These are phyloP conservation scores for Sclerotinia minor DNA, from an alignment of 2,329 filamentous ascomycete genomes.

Conservation along the genomic window DNA sequence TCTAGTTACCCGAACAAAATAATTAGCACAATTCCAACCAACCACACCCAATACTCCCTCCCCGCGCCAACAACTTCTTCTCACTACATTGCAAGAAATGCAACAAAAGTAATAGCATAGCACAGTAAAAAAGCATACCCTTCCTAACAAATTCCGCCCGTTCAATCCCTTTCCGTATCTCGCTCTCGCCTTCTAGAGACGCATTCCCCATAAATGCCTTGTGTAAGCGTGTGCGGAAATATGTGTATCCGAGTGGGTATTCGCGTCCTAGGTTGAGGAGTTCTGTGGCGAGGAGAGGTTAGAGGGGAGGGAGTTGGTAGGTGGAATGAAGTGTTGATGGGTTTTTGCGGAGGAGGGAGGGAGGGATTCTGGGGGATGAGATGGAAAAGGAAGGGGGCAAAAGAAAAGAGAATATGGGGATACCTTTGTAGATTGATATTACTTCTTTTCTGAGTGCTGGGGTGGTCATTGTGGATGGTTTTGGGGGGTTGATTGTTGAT, in stretches of 20 bases:
- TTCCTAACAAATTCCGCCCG: constrained; percentile 89
- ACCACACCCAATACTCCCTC: background rate
- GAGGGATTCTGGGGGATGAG: too few species aligned
- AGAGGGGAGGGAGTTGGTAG: too few species aligned
- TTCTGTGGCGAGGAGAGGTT: constrained; percentile 52
- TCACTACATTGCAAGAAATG: accelerated
- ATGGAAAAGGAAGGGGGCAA: too few species aligned
- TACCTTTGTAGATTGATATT: constrained; percentile 86
- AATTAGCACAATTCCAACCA: constrained; percentile 2
- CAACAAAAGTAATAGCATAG: background rate
- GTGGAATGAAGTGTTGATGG: too few species aligned
- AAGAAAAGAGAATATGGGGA: too few species aligned
- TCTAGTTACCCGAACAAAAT: constrained; percentile 56
- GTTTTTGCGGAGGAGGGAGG: too few species aligned
- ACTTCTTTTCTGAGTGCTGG: constrained; percentile 68
- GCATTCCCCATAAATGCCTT: constrained; percentile 80
- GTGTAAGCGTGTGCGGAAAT: constrained; percentile 80
- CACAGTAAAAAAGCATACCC: constrained; percentile 51
- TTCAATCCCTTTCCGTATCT: constrained; percentile 74
- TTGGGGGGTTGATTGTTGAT: too few species aligned
- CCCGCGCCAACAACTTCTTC: too few species aligned
- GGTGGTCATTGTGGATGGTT: constrained; percentile 1
- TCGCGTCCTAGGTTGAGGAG: constrained; percentile 80
- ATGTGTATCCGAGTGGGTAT: constrained; percentile 81
- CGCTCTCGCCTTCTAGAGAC: constrained; percentile 65